Conservation (phyloP, 2,329 filamentous ascomycete genomes). For the Purpureocillium takamizusanense region DNA sequence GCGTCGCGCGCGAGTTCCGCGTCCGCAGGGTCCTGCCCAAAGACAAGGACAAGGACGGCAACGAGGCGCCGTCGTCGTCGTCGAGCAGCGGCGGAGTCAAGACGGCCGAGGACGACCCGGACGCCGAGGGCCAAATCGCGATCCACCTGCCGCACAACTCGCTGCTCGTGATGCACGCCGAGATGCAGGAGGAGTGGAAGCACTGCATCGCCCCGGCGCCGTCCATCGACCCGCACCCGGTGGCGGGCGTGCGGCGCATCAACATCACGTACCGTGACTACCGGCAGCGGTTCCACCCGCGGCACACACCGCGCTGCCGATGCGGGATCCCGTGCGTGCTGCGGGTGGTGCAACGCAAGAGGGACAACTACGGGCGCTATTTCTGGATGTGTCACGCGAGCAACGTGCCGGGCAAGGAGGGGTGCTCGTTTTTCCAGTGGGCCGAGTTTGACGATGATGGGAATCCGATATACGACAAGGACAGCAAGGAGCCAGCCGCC, state of each 20-base stretch:
- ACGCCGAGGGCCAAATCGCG: constrained; percentile 75
- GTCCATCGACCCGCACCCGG: constrained; percentile 74
- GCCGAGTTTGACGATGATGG: constrained; percentile 82
- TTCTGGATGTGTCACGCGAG: constrained; percentile 91
- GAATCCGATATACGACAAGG: constrained; percentile 39
- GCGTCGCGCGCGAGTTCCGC: constrained; percentile 88
- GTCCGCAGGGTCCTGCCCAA: constrained; percentile 67
- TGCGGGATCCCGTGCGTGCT: constrained; percentile 63
- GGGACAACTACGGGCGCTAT: constrained; percentile 68
- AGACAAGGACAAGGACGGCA: constrained; percentile 20
- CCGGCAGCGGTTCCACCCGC: constrained; percentile 66
- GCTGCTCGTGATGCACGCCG: constrained; percentile 88
- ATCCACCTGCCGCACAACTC: constrained; percentile 95
- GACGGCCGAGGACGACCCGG: constrained; percentile 35
- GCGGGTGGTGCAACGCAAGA: constrained; percentile 71
- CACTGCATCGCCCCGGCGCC: constrained; percentile 70
- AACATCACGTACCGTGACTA: constrained; percentile 94
- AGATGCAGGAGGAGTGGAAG: constrained; percentile 98
- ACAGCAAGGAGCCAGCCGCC: constrained; percentile 39
- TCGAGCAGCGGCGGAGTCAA: constrained; percentile 23
- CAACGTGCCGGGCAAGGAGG: constrained; percentile 58
- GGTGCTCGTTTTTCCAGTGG: constrained; percentile 77
- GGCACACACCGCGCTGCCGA: constrained; percentile 65
- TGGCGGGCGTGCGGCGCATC: constrained; percentile 72
- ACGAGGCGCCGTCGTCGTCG: constrained; percentile 1